These are phyloP conservation scores for Tuber brumale DNA, from an alignment of 495 filamentous ascomycete species.

Conservation along the genomic window DNA sequence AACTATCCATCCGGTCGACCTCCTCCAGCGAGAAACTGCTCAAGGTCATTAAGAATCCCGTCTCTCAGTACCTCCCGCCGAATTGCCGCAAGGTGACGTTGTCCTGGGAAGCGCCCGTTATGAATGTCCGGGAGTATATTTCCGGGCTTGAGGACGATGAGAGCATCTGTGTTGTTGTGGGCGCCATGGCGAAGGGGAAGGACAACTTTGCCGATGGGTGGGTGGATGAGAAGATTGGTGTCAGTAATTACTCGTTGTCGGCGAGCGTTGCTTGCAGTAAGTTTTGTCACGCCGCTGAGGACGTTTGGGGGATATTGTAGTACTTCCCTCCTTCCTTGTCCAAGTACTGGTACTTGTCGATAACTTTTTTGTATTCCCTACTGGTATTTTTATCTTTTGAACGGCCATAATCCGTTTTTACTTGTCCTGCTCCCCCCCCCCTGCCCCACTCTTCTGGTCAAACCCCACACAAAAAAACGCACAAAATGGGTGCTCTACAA, in stretches of 20 bases:
- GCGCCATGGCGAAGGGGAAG: constrained; percentile 93
- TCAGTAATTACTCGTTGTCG: constrained; percentile 94
- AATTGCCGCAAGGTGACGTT: constrained; percentile 97
- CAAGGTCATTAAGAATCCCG: constrained; percentile 95
- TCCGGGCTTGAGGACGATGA: constrained; percentile 68
- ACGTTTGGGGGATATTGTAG: constrained; percentile 88
- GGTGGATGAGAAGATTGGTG: constrained; percentile 94
- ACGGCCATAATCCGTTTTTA: background rate
- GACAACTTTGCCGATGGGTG: constrained; percentile 92
- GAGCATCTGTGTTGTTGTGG: constrained; percentile 94
- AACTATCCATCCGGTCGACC: constrained; percentile 88
- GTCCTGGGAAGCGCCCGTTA: constrained; percentile 80
- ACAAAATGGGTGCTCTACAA: background rate
- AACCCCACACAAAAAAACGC: background rate
- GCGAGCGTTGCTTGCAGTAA: constrained; percentile 98
- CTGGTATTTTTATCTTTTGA: background rate
- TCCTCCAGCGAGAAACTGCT: constrained; percentile 95
- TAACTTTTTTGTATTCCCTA: background rate
- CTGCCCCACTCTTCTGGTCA: background rate
- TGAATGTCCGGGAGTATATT: constrained; percentile 83
- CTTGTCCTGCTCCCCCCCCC: background rate
- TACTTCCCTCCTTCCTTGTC: constrained; percentile 1
- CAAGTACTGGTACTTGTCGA: background rate
- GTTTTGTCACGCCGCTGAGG: constrained; percentile 97
- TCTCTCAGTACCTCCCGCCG: constrained; percentile 90